These are phyloP conservation scores for Podospora bellae-mahoneyi DNA, from an alignment of 495 filamentous ascomycete species.

Conservation along the genomic window DNA sequence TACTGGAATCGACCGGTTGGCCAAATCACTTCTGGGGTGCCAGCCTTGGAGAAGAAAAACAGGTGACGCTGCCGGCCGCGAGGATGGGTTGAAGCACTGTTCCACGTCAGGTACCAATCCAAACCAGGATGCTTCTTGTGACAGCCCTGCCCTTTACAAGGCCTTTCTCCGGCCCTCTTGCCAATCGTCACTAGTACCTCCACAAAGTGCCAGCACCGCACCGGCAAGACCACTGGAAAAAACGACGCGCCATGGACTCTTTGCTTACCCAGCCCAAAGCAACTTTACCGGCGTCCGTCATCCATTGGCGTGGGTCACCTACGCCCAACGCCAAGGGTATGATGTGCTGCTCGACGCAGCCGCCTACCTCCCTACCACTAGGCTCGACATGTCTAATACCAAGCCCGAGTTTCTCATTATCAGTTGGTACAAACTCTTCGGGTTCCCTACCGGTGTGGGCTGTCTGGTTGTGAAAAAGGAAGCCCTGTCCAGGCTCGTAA, in stretches of 20 bases:
- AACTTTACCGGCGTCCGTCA: constrained; percentile 61
- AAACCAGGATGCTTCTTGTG: background rate
- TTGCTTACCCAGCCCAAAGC: constrained; percentile 63
- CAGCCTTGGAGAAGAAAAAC: background rate
- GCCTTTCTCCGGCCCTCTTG: background rate
- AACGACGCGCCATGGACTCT: constrained; percentile 36
- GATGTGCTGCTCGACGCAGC: constrained; percentile 59
- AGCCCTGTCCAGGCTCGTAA: constrained; percentile 40
- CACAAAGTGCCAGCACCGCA: no score
- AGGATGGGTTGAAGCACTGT: no score
- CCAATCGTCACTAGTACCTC: background rate
- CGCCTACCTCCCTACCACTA: constrained; percentile 52
- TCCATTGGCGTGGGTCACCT: constrained; percentile 49
- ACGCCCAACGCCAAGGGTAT: constrained; percentile 41
- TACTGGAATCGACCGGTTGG: background rate
- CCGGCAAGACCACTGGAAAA: background rate
- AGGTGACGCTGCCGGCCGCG: no score
- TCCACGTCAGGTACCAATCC: no score
- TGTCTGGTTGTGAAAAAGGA: constrained; percentile 51
- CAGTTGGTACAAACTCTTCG: constrained; percentile 65
- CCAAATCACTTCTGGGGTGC: background rate
- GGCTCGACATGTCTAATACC: constrained; percentile 49
- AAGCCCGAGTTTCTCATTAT: constrained; percentile 56
- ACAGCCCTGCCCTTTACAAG: background rate
- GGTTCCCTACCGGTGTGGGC: constrained; percentile 58